These are phyloP conservation scores for Pyrrhoderma noxium DNA, from an alignment of 1,284 basidiomycete species.

Conservation along the genomic window DNA sequence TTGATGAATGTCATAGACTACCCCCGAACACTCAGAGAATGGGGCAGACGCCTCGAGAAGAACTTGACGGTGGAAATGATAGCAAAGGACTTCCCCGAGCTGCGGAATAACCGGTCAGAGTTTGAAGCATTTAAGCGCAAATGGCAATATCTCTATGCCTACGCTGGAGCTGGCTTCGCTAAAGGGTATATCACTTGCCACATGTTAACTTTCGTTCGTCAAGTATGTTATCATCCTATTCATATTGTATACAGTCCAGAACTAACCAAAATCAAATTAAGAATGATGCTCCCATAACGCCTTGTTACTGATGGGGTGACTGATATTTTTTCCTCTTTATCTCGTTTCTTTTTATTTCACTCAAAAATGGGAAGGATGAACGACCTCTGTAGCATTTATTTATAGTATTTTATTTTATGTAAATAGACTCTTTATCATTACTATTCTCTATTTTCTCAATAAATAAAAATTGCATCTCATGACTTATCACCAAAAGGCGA, in stretches of 20 bases:
- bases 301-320: conserved; percentile 7
- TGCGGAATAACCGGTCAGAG: conserved; percentile 16
- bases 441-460: not conserved
- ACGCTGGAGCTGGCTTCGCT: conserved; percentile 26
- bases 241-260: too few relatives aligned
- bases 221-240: too few relatives aligned
- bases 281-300: conserved; percentile 11
- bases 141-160: conserved; percentile 27
- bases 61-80: conserved; percentile 21
- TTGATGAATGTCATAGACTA: conserved; percentile 29
- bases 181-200: conserved; percentile 24
- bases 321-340: too few relatives aligned
- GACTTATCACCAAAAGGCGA: too few relatives aligned
- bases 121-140: conserved; percentile 26
- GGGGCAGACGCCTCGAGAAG: conserved; percentile 28
- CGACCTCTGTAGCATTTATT: not conserved
- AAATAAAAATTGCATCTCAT: not conserved
- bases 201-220: conserved; percentile 22
- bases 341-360: not conserved
- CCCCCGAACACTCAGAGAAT: conserved; percentile 43
- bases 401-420: conserved; percentile 2
- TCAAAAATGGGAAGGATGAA: not conserved
- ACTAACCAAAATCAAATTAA: not conserved
- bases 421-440: conserved; percentile 3
- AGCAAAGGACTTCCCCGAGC: conserved; percentile 19